These are phyloP conservation scores for Populus hybrid DNA, from an alignment of 441 rosid genomes.

Conservation along the genomic window DNA sequence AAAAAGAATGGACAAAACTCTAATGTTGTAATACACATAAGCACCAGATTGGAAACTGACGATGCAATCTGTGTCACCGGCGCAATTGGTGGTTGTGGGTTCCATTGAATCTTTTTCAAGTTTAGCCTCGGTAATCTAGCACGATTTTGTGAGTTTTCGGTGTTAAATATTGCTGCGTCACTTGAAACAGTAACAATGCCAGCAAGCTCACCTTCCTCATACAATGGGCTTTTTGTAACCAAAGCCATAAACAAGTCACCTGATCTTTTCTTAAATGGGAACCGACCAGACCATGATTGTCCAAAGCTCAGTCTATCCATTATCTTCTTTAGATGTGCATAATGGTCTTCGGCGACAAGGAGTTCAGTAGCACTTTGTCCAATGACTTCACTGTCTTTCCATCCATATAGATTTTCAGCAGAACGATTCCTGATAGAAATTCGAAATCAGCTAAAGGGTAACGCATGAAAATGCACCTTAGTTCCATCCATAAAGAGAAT, in stretches of 20 bases:
- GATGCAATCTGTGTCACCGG: conserved; percentile 53
- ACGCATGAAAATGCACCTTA: not conserved
- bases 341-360: conserved; percentile 58
- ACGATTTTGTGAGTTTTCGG: conserved; percentile 33
- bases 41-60: conserved; percentile 77
- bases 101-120: conserved; percentile 55
- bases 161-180: conserved; percentile 55
- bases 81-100: conserved; percentile 45
- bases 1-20: conserved; percentile 1
- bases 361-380: conserved; percentile 50
- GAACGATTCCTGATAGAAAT: conserved; percentile 59
- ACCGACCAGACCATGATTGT: conserved; percentile 78
- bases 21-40: conserved; percentile 29
- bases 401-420: conserved; percentile 73
- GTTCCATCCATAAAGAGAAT: not conserved
- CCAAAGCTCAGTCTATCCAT: conserved; percentile 46
- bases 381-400: conserved; percentile 64
- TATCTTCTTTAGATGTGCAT: conserved; percentile 35
- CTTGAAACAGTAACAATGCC: conserved; percentile 71
- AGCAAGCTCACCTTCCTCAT: conserved; percentile 58
- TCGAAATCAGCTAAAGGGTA: not conserved
- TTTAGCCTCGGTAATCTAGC: conserved; percentile 36
- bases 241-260: conserved; percentile 68
- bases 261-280: conserved; percentile 64
- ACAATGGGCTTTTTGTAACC: conserved; percentile 61